Conservation (phyloP, 2,329 filamentous ascomycete genomes). For the Colletotrichum filicis region DNA sequence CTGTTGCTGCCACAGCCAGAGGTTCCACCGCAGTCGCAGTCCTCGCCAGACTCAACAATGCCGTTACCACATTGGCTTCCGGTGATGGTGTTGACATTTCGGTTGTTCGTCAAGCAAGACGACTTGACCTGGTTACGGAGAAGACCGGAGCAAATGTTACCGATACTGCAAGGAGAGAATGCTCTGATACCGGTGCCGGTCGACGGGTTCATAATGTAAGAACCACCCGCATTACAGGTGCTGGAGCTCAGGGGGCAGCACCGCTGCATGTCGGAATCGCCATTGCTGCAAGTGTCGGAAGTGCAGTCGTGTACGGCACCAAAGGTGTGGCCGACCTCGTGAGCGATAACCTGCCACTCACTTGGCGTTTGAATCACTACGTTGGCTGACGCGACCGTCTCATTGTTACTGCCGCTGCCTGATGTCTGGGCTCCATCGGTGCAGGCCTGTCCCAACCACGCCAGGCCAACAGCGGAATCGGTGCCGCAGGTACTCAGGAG, state of each 20-base stretch:
- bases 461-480: conserved; percentile 85
- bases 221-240: conserved; percentile 79
- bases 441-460: conserved; percentile 93
- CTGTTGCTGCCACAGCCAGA: conserved; percentile 76
- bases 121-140: conserved; percentile 80
- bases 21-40: conserved; percentile 92
- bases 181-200: conserved; percentile 76
- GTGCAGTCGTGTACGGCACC: conserved; percentile 96
- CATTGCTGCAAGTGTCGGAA: conserved; percentile 70
- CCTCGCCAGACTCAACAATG: conserved; percentile 89
- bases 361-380: conserved; percentile 85
- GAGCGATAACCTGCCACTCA: conserved; percentile 96
- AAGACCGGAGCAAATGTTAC: conserved; percentile 92
- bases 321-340: conserved; percentile 94
- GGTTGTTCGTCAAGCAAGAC: conserved; percentile 85
- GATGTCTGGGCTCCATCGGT: conserved; percentile 66
- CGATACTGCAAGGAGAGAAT: conserved; percentile 90
- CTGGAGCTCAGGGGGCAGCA: conserved; percentile 82
- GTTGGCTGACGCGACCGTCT: conserved; percentile 87
- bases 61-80: conserved; percentile 94
- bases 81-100: conserved; percentile 81
- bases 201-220: conserved; percentile 96
- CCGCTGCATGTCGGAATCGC: conserved; percentile 60
- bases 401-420: conserved; percentile 61
- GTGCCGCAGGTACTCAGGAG: conserved; percentile 85